Percentiles rank a stretch among this genome's conserved stretches.
Conservation (phyloP, 2,329 filamentous ascomycete genomes). For the Fusarium tjaetaba region DNA sequence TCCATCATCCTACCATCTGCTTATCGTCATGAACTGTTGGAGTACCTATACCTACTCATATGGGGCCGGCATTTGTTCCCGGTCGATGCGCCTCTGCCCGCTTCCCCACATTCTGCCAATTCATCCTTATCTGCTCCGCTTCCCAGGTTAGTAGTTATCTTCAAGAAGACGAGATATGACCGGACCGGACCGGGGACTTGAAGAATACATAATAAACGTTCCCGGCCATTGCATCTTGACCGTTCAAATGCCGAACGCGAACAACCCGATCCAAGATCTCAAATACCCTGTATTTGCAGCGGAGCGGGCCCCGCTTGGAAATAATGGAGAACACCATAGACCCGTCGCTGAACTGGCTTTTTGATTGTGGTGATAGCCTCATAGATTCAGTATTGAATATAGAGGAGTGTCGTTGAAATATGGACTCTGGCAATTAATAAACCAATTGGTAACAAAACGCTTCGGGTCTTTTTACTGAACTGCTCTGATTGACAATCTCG, state of each 20-base stretch:
- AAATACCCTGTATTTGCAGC: constrained; percentile 15
- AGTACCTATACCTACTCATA: not conserved
- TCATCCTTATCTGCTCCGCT: not conserved
- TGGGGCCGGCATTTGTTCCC: constrained; percentile 41
- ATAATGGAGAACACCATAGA: constrained; percentile 32
- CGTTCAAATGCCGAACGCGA: constrained; percentile 30
- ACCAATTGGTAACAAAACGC: not conserved
- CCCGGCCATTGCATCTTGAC: constrained; percentile 9
- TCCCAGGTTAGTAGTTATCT: not conserved
- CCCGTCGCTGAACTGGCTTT: constrained; percentile 9
- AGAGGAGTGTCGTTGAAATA: not conserved
- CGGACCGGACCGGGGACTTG: constrained; percentile 28
- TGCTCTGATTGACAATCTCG: not conserved
- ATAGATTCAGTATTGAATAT: not conserved
- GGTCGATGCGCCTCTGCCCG: constrained; percentile 28
- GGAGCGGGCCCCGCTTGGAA: not conserved
- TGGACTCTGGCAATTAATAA: not conserved
- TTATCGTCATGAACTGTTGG: not conserved
- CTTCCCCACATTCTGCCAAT: constrained; percentile 8
- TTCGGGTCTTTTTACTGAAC: not conserved
- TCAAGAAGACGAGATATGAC: constrained; percentile 1
- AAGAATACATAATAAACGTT: not conserved
- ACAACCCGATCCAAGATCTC: constrained; percentile 31
- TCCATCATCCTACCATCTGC: not conserved
- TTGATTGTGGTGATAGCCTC: constrained; percentile 35